A percentile compares a stretch with the other conserved stretches of the same genome.
phyloP scores from a whole-genome alignment of 306 rosid genomes.

The Quercus cerris region DNA sequence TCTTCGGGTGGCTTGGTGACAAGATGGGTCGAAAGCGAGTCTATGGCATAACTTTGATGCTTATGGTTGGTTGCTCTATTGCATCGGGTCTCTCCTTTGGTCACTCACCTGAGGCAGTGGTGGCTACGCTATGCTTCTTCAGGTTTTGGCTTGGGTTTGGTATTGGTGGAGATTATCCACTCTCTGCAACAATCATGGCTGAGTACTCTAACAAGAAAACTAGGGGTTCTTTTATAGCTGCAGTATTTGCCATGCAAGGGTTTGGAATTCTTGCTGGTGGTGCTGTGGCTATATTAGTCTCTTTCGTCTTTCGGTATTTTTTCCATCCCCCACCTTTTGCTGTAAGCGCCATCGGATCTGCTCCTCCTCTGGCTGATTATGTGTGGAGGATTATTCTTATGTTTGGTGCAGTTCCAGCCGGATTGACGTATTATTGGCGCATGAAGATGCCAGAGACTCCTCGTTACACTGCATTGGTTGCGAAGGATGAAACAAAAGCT shows the following conservation, averaged over 20 bases:
- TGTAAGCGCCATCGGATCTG: slow-evolving; percentile 22
- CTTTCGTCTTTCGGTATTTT: slow-evolving; percentile 16
- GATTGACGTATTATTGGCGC: slow-evolving; percentile 46
- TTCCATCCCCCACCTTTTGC: slow-evolving; percentile 29
- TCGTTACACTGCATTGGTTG: slow-evolving; percentile 64
- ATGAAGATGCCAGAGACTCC: slow-evolving; percentile 69
- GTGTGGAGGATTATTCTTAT: slow-evolving; percentile 69
- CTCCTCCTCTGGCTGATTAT: slow-evolving; percentile 49
- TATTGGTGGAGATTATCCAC: slow-evolving; percentile 58
- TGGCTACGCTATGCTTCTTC: slow-evolving; percentile 45
- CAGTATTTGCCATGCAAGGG: slow-evolving; percentile 78
- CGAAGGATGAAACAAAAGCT: slow-evolving; percentile 47
- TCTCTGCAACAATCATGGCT: slow-evolving; percentile 77
- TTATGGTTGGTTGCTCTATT: slow-evolving; percentile 40
- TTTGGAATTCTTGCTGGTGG: slow-evolving; percentile 65
- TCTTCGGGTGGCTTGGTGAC: slow-evolving; percentile 50
- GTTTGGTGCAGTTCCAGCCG: slow-evolving; percentile 62
- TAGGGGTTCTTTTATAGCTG: slow-evolving; percentile 58
- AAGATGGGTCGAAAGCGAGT: slow-evolving; percentile 44
- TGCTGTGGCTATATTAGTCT: slow-evolving; percentile 44
- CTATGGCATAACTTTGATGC: slow-evolving; percentile 42
- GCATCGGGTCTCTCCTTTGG: slow-evolving; percentile 49
- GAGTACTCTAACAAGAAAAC: slow-evolving; percentile 55
- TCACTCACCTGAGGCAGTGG: slow-evolving; percentile 15
- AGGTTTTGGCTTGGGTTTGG: slow-evolving; percentile 54